A percentile compares a stretch with the other conserved stretches of the same genome.
These are phyloP conservation scores for Apiotrichum montevideense DNA, from an alignment of 1,284 basidiomycete genomes.

Conservation along the genomic window DNA sequence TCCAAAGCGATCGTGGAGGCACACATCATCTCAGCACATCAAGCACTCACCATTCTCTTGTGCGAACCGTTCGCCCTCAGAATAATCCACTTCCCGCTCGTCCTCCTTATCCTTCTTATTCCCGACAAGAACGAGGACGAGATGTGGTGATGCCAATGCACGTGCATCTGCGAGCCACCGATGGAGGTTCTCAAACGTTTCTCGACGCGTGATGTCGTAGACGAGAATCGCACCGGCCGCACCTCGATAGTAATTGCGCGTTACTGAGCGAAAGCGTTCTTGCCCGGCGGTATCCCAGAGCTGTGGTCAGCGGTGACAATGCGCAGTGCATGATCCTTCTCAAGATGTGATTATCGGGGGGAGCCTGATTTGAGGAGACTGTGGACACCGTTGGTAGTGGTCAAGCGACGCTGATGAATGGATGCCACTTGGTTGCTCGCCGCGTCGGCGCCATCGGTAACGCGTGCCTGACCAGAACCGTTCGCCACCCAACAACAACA, in stretches of 20 bases:
- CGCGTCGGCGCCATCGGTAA: too few species aligned
- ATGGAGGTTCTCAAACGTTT: constrained; percentile 67
- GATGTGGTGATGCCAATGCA: constrained; percentile 73
- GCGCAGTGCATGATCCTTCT: too few species aligned
- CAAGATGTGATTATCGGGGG: too few species aligned
- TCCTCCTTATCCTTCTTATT: constrained; percentile 94
- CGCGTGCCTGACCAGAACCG: too few species aligned
- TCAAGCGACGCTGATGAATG: too few species aligned
- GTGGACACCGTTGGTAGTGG: too few species aligned
- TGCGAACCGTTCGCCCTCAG: constrained; percentile 90
- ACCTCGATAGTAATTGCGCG: constrained; percentile 91
- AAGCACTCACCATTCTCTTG: constrained; percentile 70
- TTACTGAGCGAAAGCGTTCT: constrained; percentile 93
- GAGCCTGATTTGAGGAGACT: too few species aligned
- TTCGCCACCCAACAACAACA: neutral
- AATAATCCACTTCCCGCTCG: constrained; percentile 87
- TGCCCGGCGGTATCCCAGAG: constrained; percentile 97
- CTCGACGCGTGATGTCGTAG: constrained; percentile 80
- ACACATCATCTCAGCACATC: too few species aligned
- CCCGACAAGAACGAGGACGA: constrained; percentile 86
- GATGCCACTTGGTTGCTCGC: too few species aligned
- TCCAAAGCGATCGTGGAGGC: too few species aligned
- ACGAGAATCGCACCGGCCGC: constrained; percentile 91
- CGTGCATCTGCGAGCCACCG: constrained; percentile 88
- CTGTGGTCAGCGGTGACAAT: constrained; percentile 46